Evolutionary conservation across 176 grass and related monocot species (phyloP).

Genomic region (Puccinellia tenuiflora): DNA sequence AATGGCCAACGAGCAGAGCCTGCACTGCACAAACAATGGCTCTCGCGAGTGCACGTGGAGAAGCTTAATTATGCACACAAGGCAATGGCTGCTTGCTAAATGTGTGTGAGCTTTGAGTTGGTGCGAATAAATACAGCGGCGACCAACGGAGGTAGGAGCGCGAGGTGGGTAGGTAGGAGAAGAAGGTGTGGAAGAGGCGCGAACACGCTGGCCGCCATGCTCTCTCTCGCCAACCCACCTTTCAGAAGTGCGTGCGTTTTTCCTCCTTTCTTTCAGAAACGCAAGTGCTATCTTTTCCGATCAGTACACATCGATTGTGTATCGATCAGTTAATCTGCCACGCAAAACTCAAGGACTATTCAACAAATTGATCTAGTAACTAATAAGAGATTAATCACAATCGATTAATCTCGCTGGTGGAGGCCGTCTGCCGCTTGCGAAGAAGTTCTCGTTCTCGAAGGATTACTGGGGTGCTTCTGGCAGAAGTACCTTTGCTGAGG

Average conservation of each 20-base stretch:
- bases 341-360: background rate
- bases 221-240: background rate
- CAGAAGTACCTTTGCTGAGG: no score
- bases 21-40: background rate
- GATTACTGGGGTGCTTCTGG: no score
- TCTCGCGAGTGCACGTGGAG: background rate
- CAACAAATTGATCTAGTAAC: background rate
- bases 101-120: background rate
- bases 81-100: background rate
- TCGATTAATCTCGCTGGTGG: no score
- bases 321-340: background rate
- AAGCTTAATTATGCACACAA: background rate
- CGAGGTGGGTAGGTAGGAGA: slow-evolving; percentile 5
- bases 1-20: background rate
- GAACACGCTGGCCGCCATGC: slow-evolving; percentile 13
- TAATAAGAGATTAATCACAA: no score
- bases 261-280: background rate
- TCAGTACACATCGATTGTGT: background rate
- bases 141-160: background rate
- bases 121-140: slow-evolving; percentile 18
- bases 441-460: no score
- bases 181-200: background rate
- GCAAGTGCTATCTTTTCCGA: background rate
- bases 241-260: background rate
- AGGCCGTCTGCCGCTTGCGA: no score